These are phyloP conservation scores for Aspergillus sparsus DNA, from an alignment of 495 filamentous ascomycete species.

Conservation along the genomic window DNA sequence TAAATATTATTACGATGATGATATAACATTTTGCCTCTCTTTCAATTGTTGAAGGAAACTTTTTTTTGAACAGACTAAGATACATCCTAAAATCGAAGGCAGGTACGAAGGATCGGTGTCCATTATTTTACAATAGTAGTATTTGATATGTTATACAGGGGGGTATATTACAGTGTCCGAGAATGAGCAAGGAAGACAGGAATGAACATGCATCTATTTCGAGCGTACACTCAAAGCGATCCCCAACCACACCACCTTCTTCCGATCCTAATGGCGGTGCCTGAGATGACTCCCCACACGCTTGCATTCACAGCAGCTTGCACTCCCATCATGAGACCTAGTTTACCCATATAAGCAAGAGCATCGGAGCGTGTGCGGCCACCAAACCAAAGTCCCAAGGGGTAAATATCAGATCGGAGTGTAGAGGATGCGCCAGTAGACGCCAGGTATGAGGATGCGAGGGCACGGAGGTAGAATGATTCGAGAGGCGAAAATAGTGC, in stretches of 20 bases:
- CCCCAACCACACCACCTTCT: conserved; percentile 51
- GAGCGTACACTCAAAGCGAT: conserved; percentile 29
- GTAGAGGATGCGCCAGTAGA: conserved; percentile 26
- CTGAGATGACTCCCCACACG: conserved; percentile 47
- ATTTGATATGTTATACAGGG: too few relatives aligned
- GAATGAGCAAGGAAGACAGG: neutral
- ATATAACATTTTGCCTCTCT: too few relatives aligned
- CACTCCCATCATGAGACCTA: conserved; percentile 48
- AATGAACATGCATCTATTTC: neutral
- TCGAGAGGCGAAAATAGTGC: conserved; percentile 51
- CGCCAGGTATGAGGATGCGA: conserved; percentile 44
- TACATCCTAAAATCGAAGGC: too few relatives aligned
- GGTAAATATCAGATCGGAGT: conserved; percentile 35
- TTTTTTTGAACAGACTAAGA: too few relatives aligned
- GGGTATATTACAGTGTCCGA: neutral
- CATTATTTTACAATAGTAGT: too few relatives aligned
- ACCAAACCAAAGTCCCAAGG: conserved; percentile 43
- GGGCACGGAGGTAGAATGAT: conserved; percentile 48
- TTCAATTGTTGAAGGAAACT: too few relatives aligned
- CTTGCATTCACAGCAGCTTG: conserved; percentile 46
- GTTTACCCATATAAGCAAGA: conserved; percentile 44
- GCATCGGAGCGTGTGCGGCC: conserved; percentile 40
- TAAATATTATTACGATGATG: conserved; percentile 3
- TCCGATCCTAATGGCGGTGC: conserved; percentile 47
- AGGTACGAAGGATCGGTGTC: too few relatives aligned